phyloP scores from a whole-genome alignment of 2,329 filamentous ascomycete species.

The Pseudogymnoascus sp. region DNA sequence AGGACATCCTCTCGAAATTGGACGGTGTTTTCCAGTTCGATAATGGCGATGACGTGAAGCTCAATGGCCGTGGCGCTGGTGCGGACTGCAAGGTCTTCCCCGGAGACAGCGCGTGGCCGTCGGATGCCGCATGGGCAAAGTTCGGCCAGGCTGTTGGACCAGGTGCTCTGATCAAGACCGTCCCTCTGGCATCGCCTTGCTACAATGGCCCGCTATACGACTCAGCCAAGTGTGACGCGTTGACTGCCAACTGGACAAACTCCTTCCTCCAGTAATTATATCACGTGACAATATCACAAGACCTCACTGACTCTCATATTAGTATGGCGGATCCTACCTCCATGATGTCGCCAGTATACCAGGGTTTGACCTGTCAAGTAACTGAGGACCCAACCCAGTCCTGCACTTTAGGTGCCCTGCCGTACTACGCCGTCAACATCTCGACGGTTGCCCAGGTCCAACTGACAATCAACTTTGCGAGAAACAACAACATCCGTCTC shows the following conservation, averaged over 20 bases:
- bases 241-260: constrained; percentile 27
- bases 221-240: constrained; percentile 26
- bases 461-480: constrained; percentile 34
- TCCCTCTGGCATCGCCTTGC: constrained; percentile 38
- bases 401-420: constrained; percentile 17
- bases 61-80: constrained; percentile 2
- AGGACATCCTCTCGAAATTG: constrained; percentile 1
- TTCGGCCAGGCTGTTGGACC: constrained; percentile 36
- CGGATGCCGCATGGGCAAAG: constrained; percentile 33
- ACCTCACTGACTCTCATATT: constrained; percentile 26
- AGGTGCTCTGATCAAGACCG: constrained; percentile 34
- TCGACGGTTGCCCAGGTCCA: constrained; percentile 36
- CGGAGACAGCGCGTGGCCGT: constrained; percentile 36
- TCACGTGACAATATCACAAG: neutral
- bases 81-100: constrained; percentile 18
- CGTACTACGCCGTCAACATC: constrained; percentile 30
- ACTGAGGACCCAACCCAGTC: constrained; percentile 29
- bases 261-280: constrained; percentile 30
- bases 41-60: neutral
- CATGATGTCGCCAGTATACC: constrained; percentile 42
- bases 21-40: constrained; percentile 10
- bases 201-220: constrained; percentile 29
- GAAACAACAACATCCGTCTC: constrained; percentile 33
- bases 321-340: constrained; percentile 33
- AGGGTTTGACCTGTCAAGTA: constrained; percentile 29